A percentile compares a stretch with the other conserved stretches of the same genome.
Evolutionary conservation across 2,329 filamentous ascomycete genomes (phyloP).

Genomic region (Penicillium sp.): DNA sequence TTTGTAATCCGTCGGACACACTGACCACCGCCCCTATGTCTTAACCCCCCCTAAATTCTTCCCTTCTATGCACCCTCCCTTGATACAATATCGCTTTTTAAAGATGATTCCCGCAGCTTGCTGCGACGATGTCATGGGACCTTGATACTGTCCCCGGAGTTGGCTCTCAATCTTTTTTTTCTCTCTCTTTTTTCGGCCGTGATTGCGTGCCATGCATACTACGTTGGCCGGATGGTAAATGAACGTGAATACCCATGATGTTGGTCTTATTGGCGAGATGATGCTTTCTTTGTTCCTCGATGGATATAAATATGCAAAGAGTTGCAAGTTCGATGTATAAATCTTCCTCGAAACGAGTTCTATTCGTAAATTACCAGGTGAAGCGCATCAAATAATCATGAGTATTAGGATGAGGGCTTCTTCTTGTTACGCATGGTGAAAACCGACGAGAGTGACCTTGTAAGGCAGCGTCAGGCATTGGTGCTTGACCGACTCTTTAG

Average conservation of each 20-base stretch:
- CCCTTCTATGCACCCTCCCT: slow-evolving; percentile 5
- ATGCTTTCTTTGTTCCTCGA: slow-evolving; percentile 13
- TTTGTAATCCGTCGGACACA: slow-evolving; percentile 47
- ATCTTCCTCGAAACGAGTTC: not conserved
- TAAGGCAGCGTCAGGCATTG: slow-evolving; percentile 2
- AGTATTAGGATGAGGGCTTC: too few species aligned
- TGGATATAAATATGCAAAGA: not conserved
- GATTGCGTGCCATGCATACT: slow-evolving; percentile 18
- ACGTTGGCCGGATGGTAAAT: slow-evolving; percentile 17
- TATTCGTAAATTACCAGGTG: not conserved
- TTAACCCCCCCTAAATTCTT: not conserved
- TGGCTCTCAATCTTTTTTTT: slow-evolving; percentile 5
- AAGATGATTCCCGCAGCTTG: not conserved
- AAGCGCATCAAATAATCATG: too few species aligned
- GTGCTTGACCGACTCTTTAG: slow-evolving; percentile 5
- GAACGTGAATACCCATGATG: slow-evolving; percentile 33
- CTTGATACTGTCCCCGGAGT: slow-evolving; percentile 18
- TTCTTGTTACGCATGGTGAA: too few species aligned
- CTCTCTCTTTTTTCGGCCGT: slow-evolving; percentile 15
- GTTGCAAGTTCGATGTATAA: not conserved
- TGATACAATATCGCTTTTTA: slow-evolving; percentile 19
- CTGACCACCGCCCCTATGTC: slow-evolving; percentile 14
- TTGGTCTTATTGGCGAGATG: slow-evolving; percentile 15
- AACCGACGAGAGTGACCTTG: not conserved
- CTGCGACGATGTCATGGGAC: slow-evolving; percentile 15